Evolutionary conservation across 768 basidiomycete genomes (phyloP), one percentile per base, ranked within the genome.

Genomic region (Hygrocybe coccinea): DNA sequence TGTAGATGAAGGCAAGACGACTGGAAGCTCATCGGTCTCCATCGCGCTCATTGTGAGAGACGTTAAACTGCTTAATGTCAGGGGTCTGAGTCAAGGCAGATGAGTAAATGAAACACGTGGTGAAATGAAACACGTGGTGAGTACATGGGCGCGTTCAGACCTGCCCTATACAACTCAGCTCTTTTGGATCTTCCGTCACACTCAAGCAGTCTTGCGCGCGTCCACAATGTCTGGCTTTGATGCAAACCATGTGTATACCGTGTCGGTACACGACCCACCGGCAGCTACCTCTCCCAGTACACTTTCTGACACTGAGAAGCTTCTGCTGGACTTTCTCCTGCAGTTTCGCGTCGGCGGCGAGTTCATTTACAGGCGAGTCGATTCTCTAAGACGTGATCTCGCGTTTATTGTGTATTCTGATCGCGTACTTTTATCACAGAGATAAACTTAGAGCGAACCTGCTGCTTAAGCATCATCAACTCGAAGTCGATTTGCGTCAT

Each of bases 391-490:
- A 29, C 38, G 14, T 38, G 6, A n/a, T 21, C 10, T 47, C 8
- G 7, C 21, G 43, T 29, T 6, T 41, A 34, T 29, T 45, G 22
- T 50, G 51, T 37, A 10, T 38, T 29, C 38, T 25, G 47, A 44
- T 52, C 39, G 47, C 33, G 55, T 52, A 33, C 50, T 63, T 60
- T 78, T 22, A 39, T 7, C 21, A 8, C 39, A 79, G 93, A 65
- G 97, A 99, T 65, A 89, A 89, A 60, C 76, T 98, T 25, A 83
- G 95, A 17, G 91, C 85, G 45, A 95, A 94, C 67, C 72, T 98
- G 34, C 80, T 98, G 12, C 69, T 95, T 59, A 94, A 94, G 66
- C 91, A 95, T 58, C 84, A 89, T 67, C 74, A 86, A 51, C 85
- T 98, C 56, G 83, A 97, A 71, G 84, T 97, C 58, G 87, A 97